Base-by-base conservation (phyloP, 768 basidiomycete genomes). In the Cyathus striatus region DNA sequence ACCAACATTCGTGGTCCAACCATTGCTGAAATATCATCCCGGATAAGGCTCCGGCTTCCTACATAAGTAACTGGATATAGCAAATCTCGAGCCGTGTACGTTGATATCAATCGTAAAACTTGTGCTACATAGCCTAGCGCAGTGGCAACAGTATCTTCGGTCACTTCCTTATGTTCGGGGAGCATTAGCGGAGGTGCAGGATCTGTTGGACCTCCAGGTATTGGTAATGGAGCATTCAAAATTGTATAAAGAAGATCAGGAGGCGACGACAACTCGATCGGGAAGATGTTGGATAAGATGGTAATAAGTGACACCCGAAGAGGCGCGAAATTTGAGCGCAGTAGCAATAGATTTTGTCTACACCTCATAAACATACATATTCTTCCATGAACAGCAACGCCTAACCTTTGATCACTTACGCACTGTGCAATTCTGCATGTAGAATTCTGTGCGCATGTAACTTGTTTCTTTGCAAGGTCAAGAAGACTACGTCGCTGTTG, bases 1-100 rank as follows among this genome's bases (percentile, higher is more conserved):
- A 72, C 87, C 64, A 55, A 95, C 91, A 92, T 87, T 61, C 95
- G 71, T 6, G 93, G 93, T 2, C 96, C 96, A 45, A 92, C 84
- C 87, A 98, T 96, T 12, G 86, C 83, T 38, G 90, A 93, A 39
- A 97, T 94, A 10, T 83, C 84, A 66, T 99, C 96, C 57, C 81
- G 80, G 48, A 98, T 90, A 47, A 93, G 60, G 63, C 92, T 96
- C 49, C 90, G 73, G 52, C 93, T 97, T 2, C 92, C 94, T 38
- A 90, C 75, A 61, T 81, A 93, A 16, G 87, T 91, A 39, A 98
- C 76, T 18, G 94, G 91, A 66, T 99, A 98, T 12, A 88, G 75
- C 32, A 98, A 63, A 18, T 73, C 69, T 47, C 82, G 82, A 1
- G 83, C 84, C 47, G 86, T 67, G 53, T 97, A 91, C 23, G 76